These are phyloP conservation scores for Pichia nakasei DNA, from an alignment of 805 yeast genomes.

Conservation along the genomic window DNA sequence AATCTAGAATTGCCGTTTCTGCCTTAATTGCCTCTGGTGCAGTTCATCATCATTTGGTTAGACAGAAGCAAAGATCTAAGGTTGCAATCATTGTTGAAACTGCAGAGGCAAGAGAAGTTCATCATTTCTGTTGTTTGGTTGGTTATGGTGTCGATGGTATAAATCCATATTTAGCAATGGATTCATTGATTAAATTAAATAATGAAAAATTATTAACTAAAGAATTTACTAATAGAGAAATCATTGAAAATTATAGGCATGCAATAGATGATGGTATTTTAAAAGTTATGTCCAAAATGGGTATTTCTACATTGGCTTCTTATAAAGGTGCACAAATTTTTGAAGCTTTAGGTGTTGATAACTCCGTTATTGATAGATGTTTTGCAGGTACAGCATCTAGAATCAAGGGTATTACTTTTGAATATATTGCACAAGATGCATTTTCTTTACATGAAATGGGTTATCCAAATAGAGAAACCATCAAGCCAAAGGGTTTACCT, in stretches of 20 bases:
- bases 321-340: slow-evolving; percentile 98
- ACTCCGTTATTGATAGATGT: slow-evolving; percentile 90
- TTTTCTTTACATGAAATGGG: slow-evolving; percentile 90
- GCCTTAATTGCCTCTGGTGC: slow-evolving; percentile 93
- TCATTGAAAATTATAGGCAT: slow-evolving; percentile 70
- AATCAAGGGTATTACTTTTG: slow-evolving; percentile 92
- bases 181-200: slow-evolving; percentile 78
- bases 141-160: slow-evolving; percentile 98
- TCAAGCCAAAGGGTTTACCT: slow-evolving; percentile 68
- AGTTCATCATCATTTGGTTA: slow-evolving; percentile 90
- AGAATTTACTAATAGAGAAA: slow-evolving; percentile 44
- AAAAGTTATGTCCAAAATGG: slow-evolving; percentile 99
- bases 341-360: slow-evolving; percentile 93
- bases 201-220: slow-evolving; percentile 62
- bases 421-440: slow-evolving; percentile 94
- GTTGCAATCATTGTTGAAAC: slow-evolving; percentile 89
- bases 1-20: slow-evolving; percentile 68
- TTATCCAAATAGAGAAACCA: slow-evolving; percentile 66
- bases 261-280: slow-evolving; percentile 86
- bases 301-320: slow-evolving; percentile 96
- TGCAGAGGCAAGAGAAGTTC: slow-evolving; percentile 96
- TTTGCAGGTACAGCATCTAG: slow-evolving; percentile 97
- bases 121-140: slow-evolving; percentile 85
- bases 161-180: slow-evolving; percentile 89
- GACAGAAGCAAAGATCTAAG: slow-evolving; percentile 92